These are phyloP conservation scores for Cymbidium sinense DNA, from an alignment of 106 monocot genomes.

Conservation along the genomic window DNA sequence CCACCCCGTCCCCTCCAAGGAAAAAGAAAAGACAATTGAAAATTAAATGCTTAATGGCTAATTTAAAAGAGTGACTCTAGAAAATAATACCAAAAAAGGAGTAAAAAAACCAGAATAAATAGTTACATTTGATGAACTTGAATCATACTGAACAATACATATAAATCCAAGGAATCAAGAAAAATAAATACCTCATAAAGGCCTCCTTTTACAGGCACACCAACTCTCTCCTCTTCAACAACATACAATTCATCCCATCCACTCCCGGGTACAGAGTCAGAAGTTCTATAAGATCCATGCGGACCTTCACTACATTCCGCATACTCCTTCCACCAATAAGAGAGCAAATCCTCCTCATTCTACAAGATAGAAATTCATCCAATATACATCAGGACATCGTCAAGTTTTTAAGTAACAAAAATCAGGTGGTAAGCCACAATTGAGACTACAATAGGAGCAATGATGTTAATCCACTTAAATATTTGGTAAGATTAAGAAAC, in stretches of 20 bases:
- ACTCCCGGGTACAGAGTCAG: constrained; percentile 13
- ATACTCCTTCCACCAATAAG: constrained; percentile 94
- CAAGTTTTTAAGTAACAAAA: not conserved
- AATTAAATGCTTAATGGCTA: not conserved
- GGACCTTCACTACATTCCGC: constrained; percentile 96
- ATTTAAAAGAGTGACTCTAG: not conserved
- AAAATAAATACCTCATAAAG: constrained; percentile 80
- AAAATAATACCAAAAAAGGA: not conserved
- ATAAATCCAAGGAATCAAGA: not conserved
- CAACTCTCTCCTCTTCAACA: constrained; percentile 91
- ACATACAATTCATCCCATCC: constrained; percentile 29
- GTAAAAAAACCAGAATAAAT: not conserved
- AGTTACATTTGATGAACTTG: not conserved
- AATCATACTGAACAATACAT: not conserved
- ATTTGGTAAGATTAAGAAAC: too few relatives aligned
- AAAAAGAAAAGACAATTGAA: not conserved
- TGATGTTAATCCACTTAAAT: not conserved
- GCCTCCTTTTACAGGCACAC: constrained; percentile 97
- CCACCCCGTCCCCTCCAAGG: not conserved
- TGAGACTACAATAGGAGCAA: too few relatives aligned
- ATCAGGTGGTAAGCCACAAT: not conserved
- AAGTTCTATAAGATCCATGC: constrained; percentile 20
- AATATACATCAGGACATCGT: not conserved
- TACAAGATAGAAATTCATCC: constrained; percentile 9
- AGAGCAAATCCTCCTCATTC: constrained; percentile 89